phyloP scores from a whole-genome alignment of 2,329 filamentous ascomycete genomes.

The Biscogniauxia sp. region DNA sequence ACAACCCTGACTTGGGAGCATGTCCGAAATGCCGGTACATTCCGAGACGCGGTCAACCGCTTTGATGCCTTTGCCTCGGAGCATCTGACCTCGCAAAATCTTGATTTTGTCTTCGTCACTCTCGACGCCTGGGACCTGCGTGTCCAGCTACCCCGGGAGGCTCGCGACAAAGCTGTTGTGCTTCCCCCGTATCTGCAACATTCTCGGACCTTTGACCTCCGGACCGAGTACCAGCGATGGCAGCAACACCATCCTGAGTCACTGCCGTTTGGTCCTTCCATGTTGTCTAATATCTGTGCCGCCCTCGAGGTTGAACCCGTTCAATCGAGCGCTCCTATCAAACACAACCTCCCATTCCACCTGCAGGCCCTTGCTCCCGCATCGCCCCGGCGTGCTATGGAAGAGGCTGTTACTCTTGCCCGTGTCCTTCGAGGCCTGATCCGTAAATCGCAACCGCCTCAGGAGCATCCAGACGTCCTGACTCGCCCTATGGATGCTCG shows the following conservation, averaged over 20 bases:
- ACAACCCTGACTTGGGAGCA: conserved; percentile 99
- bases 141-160: conserved; percentile 94
- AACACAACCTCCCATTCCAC: conserved; percentile 97
- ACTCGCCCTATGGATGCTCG: conserved; percentile 95
- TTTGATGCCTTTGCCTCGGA: conserved; percentile 94
- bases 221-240: conserved; percentile 97
- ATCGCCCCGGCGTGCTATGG: conserved; percentile 93
- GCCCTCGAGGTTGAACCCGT: conserved; percentile 97
- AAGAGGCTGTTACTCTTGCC: conserved; percentile 92
- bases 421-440: conserved; percentile 90
- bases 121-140: conserved; percentile 98
- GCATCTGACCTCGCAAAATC: conserved; percentile 83
- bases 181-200: conserved; percentile 96
- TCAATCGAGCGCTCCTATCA: conserved; percentile 95
- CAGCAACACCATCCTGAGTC: conserved; percentile 98
- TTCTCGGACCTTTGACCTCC: conserved; percentile 93
- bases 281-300: conserved; percentile 95
- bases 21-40: conserved; percentile 94
- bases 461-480: conserved; percentile 92
- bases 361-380: conserved; percentile 93
- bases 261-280: conserved; percentile 91
- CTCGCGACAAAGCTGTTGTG: conserved; percentile 96
- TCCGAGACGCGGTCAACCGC: conserved; percentile 92
- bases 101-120: conserved; percentile 97
- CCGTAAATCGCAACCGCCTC: conserved; percentile 89